phyloP scores from a whole-genome alignment of 2,329 filamentous ascomycete species.

The Fusarium sp. region DNA sequence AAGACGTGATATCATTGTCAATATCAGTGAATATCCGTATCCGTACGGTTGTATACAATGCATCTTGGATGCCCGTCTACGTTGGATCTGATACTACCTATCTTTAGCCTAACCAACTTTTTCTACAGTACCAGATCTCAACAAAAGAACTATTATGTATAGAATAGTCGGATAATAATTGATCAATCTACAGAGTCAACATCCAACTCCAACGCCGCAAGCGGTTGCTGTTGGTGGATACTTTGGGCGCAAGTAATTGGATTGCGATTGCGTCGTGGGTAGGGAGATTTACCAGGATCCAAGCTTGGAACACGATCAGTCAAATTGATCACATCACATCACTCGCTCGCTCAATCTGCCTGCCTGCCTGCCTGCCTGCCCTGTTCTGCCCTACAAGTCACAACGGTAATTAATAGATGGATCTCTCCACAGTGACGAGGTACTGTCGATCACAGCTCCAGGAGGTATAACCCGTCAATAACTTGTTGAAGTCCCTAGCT shows the following conservation, averaged over 20 bases:
- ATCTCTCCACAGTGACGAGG: constrained; percentile 29
- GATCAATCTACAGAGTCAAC: background rate
- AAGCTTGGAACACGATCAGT: constrained; percentile 29
- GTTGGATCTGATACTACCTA: background rate
- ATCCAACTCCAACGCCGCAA: background rate
- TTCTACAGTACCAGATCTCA: background rate
- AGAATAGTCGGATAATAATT: background rate
- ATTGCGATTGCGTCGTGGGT: constrained; percentile 21
- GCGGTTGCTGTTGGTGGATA: constrained; percentile 12
- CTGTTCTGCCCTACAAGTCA: constrained; percentile 16
- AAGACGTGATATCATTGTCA: background rate
- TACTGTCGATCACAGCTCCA: constrained; percentile 18
- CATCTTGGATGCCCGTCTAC: background rate
- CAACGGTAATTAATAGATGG: constrained; percentile 12
- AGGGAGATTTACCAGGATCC: constrained; percentile 27
- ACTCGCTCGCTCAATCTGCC: constrained; percentile 2
- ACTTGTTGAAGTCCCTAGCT: background rate
- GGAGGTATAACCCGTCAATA: background rate
- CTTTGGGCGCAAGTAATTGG: constrained; percentile 11
- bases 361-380: background rate
- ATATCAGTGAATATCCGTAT: background rate
- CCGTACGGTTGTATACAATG: background rate
- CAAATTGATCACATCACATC: constrained; percentile 19
- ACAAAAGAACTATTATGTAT: background rate
- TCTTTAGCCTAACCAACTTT: background rate